phyloP scores from a whole-genome alignment of 2,329 filamentous ascomycete genomes.

The Biscogniauxia mediterranea region DNA sequence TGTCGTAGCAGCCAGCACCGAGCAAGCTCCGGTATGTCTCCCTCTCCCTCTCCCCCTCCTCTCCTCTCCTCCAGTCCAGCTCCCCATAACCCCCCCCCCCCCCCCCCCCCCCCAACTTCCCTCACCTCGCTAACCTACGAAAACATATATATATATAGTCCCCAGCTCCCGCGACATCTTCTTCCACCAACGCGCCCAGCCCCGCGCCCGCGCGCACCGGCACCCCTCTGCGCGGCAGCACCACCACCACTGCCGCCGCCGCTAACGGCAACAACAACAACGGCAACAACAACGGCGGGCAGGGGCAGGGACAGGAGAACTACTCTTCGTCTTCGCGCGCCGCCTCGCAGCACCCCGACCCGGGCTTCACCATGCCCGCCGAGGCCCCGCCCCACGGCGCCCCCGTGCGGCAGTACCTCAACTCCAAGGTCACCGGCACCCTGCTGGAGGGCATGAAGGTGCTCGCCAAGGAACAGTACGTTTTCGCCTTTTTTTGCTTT shows the following conservation, averaged over 20 bases:
- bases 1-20: constrained; percentile 34
- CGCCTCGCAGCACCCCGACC: constrained; percentile 56
- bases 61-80: constrained; percentile 11
- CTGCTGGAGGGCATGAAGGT: constrained; percentile 74
- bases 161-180: constrained; percentile 33
- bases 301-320: too few species aligned
- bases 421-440: constrained; percentile 65
- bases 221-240: constrained; percentile 44
- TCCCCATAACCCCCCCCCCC: too few species aligned
- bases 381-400: constrained; percentile 65
- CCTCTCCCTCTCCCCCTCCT: not conserved
- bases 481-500: constrained; percentile 17
- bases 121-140: too few species aligned
- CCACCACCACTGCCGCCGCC: constrained; percentile 18
- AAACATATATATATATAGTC: too few species aligned
- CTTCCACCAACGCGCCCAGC: constrained; percentile 35
- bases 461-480: constrained; percentile 69
- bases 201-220: constrained; percentile 42
- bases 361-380: constrained; percentile 52
- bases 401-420: constrained; percentile 68
- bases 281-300: constrained; percentile 14
- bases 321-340: constrained; percentile 46
- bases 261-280: constrained; percentile 35
- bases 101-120: too few species aligned
- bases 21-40: constrained; percentile 40